phyloP scores from a whole-genome alignment of 257 asterid species.

The Lavandula angustifolia region DNA sequence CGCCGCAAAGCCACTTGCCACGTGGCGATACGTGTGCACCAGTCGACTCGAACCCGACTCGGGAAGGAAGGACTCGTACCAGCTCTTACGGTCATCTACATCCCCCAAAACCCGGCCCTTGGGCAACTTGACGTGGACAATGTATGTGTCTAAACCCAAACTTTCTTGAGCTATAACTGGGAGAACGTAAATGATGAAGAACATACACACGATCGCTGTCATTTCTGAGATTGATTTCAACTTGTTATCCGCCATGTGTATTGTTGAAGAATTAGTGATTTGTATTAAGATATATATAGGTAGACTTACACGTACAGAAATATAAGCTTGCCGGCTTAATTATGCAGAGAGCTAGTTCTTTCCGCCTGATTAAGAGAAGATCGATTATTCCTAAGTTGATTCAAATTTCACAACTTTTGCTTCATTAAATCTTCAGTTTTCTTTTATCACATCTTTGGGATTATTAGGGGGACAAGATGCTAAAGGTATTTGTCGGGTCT shows the following conservation, averaged over 20 bases:
- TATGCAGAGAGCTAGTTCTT: not conserved
- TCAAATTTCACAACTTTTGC: not conserved
- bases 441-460: not conserved
- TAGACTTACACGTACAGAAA: no score
- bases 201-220: slow-evolving; percentile 23
- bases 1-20: slow-evolving; percentile 48
- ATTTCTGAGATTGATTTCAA: slow-evolving; percentile 24
- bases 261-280: slow-evolving; percentile 1
- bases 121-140: slow-evolving; percentile 39
- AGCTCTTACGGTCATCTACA: slow-evolving; percentile 24
- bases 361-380: not conserved
- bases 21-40: slow-evolving; percentile 43
- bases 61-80: slow-evolving; percentile 42
- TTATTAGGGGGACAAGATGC: not conserved
- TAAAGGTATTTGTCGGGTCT: not conserved
- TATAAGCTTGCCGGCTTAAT: not conserved
- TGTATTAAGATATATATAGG: slow-evolving; percentile 22
- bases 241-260: slow-evolving; percentile 21
- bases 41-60: slow-evolving; percentile 29
- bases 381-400: not conserved
- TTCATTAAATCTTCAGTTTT: not conserved
- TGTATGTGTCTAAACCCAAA: slow-evolving; percentile 38
- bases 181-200: slow-evolving; percentile 14
- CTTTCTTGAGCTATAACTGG: slow-evolving; percentile 24
- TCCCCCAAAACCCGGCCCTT: slow-evolving; percentile 19